Percentiles rank a stretch among this genome's conserved stretches.
Evolutionary conservation across 2,329 filamentous ascomycete species (phyloP).

Genomic region (Calonectria leucothoes): DNA sequence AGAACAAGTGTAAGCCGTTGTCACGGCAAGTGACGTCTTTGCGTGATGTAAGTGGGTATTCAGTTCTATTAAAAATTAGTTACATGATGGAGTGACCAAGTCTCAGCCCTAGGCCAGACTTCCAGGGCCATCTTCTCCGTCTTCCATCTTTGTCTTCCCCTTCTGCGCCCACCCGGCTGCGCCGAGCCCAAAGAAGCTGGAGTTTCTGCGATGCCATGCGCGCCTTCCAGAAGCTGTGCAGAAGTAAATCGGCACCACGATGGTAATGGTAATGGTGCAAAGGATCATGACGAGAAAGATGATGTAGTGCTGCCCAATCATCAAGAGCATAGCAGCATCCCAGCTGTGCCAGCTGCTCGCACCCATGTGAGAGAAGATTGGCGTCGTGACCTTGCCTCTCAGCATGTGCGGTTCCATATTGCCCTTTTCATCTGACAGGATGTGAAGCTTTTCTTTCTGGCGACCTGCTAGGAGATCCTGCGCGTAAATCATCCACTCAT

Average conservation of each 20-base stretch:
- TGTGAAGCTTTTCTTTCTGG: neutral
- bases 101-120: neutral
- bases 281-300: neutral
- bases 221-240: neutral
- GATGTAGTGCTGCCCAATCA: constrained; percentile 33
- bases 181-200: neutral
- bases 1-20: neutral
- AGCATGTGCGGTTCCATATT: constrained; percentile 39
- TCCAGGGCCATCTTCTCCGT: neutral
- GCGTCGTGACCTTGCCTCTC: constrained; percentile 35
- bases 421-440: constrained; percentile 11
- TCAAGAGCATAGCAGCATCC: constrained; percentile 35
- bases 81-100: neutral
- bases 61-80: neutral
- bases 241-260: neutral
- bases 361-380: constrained; percentile 38
- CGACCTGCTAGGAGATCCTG: constrained; percentile 11
- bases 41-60: no score
- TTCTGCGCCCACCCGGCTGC: neutral
- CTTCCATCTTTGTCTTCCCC: neutral
- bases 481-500: constrained; percentile 40
- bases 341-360: constrained; percentile 43
- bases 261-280: neutral
- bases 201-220: neutral
- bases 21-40: neutral